A percentile compares a stretch with the other conserved stretches of the same genome.
Conservation (phyloP, 2,329 filamentous ascomycete genomes). For the Lecanicillium sp. region DNA sequence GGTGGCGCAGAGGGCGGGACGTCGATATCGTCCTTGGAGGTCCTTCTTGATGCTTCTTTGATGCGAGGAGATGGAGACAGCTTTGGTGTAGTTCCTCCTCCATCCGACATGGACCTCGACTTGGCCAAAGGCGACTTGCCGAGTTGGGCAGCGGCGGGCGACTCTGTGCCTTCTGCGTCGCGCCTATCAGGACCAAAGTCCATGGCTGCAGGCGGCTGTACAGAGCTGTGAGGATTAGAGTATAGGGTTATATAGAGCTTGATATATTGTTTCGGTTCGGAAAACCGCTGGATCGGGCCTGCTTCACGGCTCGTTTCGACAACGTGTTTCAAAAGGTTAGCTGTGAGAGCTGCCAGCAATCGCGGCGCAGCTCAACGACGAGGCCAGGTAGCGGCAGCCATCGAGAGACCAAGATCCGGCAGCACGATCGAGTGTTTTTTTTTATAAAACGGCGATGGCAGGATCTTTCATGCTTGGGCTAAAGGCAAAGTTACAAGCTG, state of each 20-base stretch:
- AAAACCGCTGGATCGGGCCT: too few species aligned
- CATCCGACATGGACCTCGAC: conserved; percentile 58
- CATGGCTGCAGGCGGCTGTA: conserved; percentile 2
- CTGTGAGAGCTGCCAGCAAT: too few species aligned
- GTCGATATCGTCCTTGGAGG: conserved; percentile 60
- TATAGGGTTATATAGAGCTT: background rate
- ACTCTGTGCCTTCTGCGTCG: conserved; percentile 5
- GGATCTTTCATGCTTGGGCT: too few species aligned
- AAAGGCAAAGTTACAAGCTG: too few species aligned
- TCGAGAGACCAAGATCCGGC: too few species aligned
- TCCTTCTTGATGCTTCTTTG: conserved; percentile 42
- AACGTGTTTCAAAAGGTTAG: too few species aligned
- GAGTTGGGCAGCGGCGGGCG: conserved; percentile 9
- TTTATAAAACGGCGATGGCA: too few species aligned
- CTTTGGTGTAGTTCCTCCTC: conserved; percentile 44
- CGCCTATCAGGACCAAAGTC: conserved; percentile 5
- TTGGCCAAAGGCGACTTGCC: conserved; percentile 38
- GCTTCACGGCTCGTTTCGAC: too few species aligned
- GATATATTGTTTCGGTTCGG: background rate
- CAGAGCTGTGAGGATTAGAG: conserved; percentile 2
- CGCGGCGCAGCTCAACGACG: too few species aligned
- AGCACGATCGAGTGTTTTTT: too few species aligned
- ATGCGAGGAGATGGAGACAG: conserved; percentile 52
- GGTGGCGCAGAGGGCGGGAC: conserved; percentile 39
- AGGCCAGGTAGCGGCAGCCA: too few species aligned